Conservation (phyloP, 1,284 basidiomycete species). For the Marasmius fiardii region DNA sequence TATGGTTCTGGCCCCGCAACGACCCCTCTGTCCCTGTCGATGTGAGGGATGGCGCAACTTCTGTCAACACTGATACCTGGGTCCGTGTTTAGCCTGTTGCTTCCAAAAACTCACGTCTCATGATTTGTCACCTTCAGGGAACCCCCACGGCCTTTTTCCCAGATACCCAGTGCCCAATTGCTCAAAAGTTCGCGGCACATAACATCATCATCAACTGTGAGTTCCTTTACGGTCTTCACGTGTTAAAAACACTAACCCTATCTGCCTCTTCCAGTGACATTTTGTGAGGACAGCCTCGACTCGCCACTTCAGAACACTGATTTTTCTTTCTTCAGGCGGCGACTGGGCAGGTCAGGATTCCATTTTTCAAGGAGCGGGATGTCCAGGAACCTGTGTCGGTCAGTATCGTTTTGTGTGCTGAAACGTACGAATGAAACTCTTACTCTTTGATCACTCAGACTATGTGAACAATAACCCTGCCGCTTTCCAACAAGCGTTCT, state of each 20-base stretch:
- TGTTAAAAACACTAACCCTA: background rate
- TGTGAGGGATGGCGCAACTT: conserved; percentile 34
- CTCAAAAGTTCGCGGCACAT: conserved; percentile 48
- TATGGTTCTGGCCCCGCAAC: conserved; percentile 59
- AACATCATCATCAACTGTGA: conserved; percentile 61
- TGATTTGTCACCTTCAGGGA: conserved; percentile 34
- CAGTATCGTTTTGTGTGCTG: conserved; percentile 15
- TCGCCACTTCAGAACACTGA: too few relatives aligned
- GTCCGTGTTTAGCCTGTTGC: conserved; percentile 30
- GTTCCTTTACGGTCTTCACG: conserved; percentile 8
- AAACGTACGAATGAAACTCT: background rate
- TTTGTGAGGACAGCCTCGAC: conserved; percentile 39
- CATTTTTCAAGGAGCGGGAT: conserved; percentile 43
- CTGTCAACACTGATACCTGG: conserved; percentile 47
- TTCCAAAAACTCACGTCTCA: background rate
- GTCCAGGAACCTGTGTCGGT: conserved; percentile 51
- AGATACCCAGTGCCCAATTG: conserved; percentile 46
- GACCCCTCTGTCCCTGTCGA: conserved; percentile 41
- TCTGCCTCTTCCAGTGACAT: conserved; percentile 26
- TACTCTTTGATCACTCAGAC: conserved; percentile 29
- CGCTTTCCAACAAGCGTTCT: conserved; percentile 65
- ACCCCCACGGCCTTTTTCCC: conserved; percentile 57
- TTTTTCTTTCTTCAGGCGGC: conserved; percentile 37
- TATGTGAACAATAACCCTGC: conserved; percentile 62
- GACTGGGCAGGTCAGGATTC: conserved; percentile 51